These are phyloP conservation scores for Pyrrhoderma lamaoense DNA, from an alignment of 1,284 basidiomycete species.

Conservation along the genomic window DNA sequence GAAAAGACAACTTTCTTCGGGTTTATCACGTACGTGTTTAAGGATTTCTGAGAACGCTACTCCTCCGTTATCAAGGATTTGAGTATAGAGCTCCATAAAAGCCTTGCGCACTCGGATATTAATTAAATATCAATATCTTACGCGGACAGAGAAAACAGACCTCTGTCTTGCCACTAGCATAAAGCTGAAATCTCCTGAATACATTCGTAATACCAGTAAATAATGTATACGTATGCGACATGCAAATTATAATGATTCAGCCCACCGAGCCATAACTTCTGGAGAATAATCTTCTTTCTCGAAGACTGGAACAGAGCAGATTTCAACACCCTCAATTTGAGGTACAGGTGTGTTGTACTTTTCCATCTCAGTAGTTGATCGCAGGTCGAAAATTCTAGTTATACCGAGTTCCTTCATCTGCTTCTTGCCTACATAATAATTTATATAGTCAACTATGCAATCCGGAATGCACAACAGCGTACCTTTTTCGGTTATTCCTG, in stretches of 20 bases:
- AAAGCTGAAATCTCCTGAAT: slow-evolving; percentile 61
- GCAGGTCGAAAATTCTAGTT: slow-evolving; percentile 60
- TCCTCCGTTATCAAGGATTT: slow-evolving; percentile 68
- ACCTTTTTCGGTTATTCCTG: slow-evolving; percentile 61
- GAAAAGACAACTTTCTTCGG: slow-evolving; percentile 56
- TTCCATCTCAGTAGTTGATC: slow-evolving; percentile 68
- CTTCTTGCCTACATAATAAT: slow-evolving; percentile 39
- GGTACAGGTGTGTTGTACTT: slow-evolving; percentile 64
- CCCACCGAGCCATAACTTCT: slow-evolving; percentile 73
- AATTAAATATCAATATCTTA: slow-evolving; percentile 2
- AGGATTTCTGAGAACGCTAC: slow-evolving; percentile 57
- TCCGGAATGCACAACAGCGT: slow-evolving; percentile 15
- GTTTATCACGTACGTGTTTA: slow-evolving; percentile 61
- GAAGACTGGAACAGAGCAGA: slow-evolving; percentile 60
- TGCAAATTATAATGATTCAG: slow-evolving; percentile 20
- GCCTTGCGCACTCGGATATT: slow-evolving; percentile 38
- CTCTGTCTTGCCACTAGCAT: slow-evolving; percentile 72
- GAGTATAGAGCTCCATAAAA: slow-evolving; percentile 72
- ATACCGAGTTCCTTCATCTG: slow-evolving; percentile 55
- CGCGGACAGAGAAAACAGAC: slow-evolving; percentile 29
- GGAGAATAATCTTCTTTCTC: slow-evolving; percentile 70
- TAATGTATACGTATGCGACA: slow-evolving; percentile 12
- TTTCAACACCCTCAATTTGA: slow-evolving; percentile 49
- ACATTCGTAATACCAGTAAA: slow-evolving; percentile 18
- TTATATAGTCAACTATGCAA: slow-evolving; percentile 1